Base-by-base conservation (phyloP, 345 rosid genomes). In the Limnanthes douglasii region DNA sequence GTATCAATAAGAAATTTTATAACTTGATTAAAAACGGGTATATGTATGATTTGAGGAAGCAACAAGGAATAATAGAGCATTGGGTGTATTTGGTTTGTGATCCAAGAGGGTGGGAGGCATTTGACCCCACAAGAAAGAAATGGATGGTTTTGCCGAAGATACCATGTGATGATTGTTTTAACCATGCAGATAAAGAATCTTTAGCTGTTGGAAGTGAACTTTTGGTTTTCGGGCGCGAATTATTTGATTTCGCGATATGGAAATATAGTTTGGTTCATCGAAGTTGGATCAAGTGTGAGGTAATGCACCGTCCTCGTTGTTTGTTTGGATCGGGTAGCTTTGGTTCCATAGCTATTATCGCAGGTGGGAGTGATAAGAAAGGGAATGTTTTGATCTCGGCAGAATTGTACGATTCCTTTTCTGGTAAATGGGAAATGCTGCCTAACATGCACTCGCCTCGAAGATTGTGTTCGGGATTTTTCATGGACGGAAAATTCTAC, bases 131-230 rank as follows among this genome's bases (percentile, higher is more conserved):
- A 45, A 68, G 61, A 31, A 53, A 60, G 37, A 81, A 66, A 47
- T 76, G 94, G 88, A 70, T 70, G 75, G 47, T 51, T n/a, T 43
- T 81, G 52, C 86, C 94, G 0, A 76, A 62, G 60, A 70, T 81
- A 43, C 94, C 94, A 22, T 76, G 94, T 3, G 94, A 81, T 42
- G 88, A 81, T 20, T 81, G 94, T 45, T 76, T 81, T 64, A 69
- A 70, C 45, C 70, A 51, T 31, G 82, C 93, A 0, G 93, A 79
- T 49, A 79, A 75, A 60, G 94, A 81, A 68, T 81, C 94, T 0
- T 50, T 81, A 43, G 81, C 88, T 31, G 88, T 76, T 8, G 84
- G 71, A 8, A 62, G 65, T 45, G 81, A 81, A 53, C 61, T 81
- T 44, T 51, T 81, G 50, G 88, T 81, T 18, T 76, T 81, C 35